Base-by-base conservation (phyloP, 2,329 filamentous ascomycete genomes). In the Colletotrichum godetiae region DNA sequence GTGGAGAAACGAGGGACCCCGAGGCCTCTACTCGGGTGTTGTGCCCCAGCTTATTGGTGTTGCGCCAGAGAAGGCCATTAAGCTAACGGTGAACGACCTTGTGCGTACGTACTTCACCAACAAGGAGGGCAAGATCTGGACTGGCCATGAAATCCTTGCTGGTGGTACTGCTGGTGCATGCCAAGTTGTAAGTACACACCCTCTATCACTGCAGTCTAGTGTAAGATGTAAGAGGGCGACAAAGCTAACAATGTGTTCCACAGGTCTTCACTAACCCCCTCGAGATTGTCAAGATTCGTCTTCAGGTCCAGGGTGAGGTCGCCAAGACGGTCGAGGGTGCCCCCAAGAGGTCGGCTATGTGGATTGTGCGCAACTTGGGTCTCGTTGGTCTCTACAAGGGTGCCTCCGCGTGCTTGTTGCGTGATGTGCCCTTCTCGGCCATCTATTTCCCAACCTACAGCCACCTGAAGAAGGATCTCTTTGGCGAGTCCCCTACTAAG, bases 51-150 rank as follows among this genome's bases (percentile, higher is more conserved):
- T 99, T 58, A 94, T 99, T 75, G 97, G 97, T 83, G 97, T 99
- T 58, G 97, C 97, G n/a, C 97, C 97, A 2, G 97, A 99, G 83
- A 99, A 99, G 88, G 97, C 97, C 78, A 99, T 99, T 86, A 99
- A 99, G 87, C 91, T 99, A 75, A 99, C 97, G 0, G 95, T 99
- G 79, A 99, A 99, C 84, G 97, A 99, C 81, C 85, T 99, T 67
- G 95, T 97, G 27, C 92, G 97, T 80, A 88, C 90, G 10, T 88
- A 89, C 76, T 92, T 95, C 79, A 93, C 92, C 4, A 92, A 95
- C 79, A 90, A 94, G 75, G 91, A 89, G 55, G 93, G 93, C 62
- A 86, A 90, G 72, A 98, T 99, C 79, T 88, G 87, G 80, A 84
- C 91, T 78, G 85, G 87, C 35, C 87, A 92, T 74, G 97, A 99